phyloP scores from a whole-genome alignment of 441 rosid species.

The Corymbia calophylla region DNA sequence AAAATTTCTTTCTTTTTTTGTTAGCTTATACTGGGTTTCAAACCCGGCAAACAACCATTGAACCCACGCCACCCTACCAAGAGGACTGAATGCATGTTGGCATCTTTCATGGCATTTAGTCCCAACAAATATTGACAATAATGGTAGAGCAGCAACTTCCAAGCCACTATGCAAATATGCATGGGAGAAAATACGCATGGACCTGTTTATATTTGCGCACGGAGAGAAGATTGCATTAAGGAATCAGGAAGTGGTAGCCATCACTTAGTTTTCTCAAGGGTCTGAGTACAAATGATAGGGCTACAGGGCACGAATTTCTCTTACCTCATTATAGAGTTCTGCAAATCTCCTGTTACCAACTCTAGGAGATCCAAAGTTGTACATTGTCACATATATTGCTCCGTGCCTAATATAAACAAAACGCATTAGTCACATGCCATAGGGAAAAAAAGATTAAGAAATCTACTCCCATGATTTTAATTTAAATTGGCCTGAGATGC shows the following conservation, averaged over 20 bases:
- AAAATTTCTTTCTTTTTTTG: background rate
- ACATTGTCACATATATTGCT: slow-evolving; percentile 74
- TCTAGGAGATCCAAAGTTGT: slow-evolving; percentile 96
- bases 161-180: background rate
- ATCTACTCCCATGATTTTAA: background rate
- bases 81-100: background rate
- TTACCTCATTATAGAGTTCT: slow-evolving; percentile 82
- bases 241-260: background rate
- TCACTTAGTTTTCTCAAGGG: background rate
- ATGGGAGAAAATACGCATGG: background rate
- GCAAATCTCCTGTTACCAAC: slow-evolving; percentile 92
- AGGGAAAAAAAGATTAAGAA: background rate
- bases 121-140: background rate
- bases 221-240: background rate
- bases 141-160: background rate
- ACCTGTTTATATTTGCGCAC: background rate
- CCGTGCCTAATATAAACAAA: slow-evolving; percentile 38
- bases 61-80: background rate
- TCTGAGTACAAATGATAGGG: background rate
- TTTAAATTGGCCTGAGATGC: background rate
- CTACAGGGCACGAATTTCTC: background rate
- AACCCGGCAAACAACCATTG: background rate
- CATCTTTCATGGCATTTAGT: background rate
- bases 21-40: background rate
- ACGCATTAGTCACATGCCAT: background rate